These are phyloP conservation scores for Alternaria angustiovoidea DNA, from an alignment of 2,329 filamentous ascomycete species.

Conservation along the genomic window DNA sequence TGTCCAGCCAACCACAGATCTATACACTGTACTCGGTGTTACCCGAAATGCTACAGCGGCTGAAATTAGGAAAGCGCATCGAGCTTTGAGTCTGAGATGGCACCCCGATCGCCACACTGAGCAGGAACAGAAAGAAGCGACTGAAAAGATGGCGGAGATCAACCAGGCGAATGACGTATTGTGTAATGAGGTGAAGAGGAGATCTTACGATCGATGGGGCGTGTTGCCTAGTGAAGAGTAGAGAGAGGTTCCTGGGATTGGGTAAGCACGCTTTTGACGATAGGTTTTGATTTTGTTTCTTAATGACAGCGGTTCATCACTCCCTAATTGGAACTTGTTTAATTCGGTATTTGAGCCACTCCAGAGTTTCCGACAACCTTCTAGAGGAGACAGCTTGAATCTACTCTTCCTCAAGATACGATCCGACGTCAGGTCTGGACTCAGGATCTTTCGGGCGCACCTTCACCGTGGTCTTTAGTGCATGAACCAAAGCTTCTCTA, in stretches of 20 bases:
- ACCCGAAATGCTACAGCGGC: constrained; percentile 74
- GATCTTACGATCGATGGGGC: constrained; percentile 30
- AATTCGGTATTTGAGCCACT: too few relatives aligned
- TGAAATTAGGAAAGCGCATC: constrained; percentile 97
- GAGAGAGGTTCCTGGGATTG: not conserved
- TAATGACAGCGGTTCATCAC: too few relatives aligned
- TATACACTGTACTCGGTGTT: constrained; percentile 84
- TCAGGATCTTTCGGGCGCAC: too few relatives aligned
- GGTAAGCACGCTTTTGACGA: too few relatives aligned
- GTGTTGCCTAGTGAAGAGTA: not conserved
- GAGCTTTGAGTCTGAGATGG: constrained; percentile 90
- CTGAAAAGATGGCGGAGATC: constrained; percentile 32
- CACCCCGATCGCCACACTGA: constrained; percentile 73
- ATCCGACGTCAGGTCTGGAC: not conserved
- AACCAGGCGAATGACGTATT: constrained; percentile 32
- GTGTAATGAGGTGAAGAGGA: constrained; percentile 17
- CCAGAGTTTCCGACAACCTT: fast-evolving
- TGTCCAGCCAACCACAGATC: constrained; percentile 58
- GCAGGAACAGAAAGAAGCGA: constrained; percentile 22
- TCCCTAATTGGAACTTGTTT: too few relatives aligned
- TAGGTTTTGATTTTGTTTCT: fast-evolving
- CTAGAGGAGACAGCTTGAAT: fast-evolving
- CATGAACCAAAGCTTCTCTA: too few relatives aligned
- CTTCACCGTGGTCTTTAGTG: too few relatives aligned
- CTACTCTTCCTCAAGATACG: not conserved